These are phyloP conservation scores for Mycosphaerella sp. DNA, from an alignment of 2,329 filamentous ascomycete species.

Conservation along the genomic window DNA sequence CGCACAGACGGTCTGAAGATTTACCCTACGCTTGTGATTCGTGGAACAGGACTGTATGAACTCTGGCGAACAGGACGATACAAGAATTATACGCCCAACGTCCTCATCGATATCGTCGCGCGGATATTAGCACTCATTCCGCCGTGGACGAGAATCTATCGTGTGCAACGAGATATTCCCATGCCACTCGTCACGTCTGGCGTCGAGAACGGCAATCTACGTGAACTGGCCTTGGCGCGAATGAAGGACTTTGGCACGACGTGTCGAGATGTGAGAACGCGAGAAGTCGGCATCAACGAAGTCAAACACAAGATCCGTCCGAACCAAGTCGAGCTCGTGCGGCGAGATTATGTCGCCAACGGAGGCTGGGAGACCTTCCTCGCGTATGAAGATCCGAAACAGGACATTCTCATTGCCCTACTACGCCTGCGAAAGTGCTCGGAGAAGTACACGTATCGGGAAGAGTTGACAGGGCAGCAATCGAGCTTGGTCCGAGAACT, in stretches of 20 bases:
- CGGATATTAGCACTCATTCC: constrained; percentile 92
- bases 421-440: constrained; percentile 86
- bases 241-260: constrained; percentile 99
- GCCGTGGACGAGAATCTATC: constrained; percentile 97
- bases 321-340: constrained; percentile 89
- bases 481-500: constrained; percentile 90
- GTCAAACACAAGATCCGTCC: constrained; percentile 98
- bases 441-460: constrained; percentile 82
- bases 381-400: constrained; percentile 96
- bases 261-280: constrained; percentile 90
- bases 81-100: constrained; percentile 98
- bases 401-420: constrained; percentile 91
- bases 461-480: constrained; percentile 76
- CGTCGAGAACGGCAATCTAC: constrained; percentile 93
- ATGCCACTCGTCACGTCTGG: constrained; percentile 99
- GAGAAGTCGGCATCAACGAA: constrained; percentile 97
- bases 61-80: constrained; percentile 95
- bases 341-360: constrained; percentile 90
- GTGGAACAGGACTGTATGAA: constrained; percentile 93
- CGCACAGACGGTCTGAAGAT: constrained; percentile 96
- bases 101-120: constrained; percentile 88
- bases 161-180: constrained; percentile 97
- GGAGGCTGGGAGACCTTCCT: constrained; percentile 98
- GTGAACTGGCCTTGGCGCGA: constrained; percentile 85
- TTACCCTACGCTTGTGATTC: constrained; percentile 94